phyloP scores from a whole-genome alignment of 345 rosid species.

The Chamaenerion angustifolium region DNA sequence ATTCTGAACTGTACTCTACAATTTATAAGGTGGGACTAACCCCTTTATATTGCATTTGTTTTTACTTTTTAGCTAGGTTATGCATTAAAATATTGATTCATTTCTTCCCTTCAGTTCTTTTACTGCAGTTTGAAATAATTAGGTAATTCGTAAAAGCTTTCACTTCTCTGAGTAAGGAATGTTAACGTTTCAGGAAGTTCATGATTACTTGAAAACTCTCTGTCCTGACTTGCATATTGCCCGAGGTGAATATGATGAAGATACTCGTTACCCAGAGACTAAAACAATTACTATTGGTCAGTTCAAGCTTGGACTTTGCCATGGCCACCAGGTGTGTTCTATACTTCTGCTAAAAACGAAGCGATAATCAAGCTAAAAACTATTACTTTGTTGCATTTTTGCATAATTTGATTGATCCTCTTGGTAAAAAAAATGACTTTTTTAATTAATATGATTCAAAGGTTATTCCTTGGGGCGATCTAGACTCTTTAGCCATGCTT shows the following conservation, averaged over 20 bases:
- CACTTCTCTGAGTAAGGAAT: not conserved
- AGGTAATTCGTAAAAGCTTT: too few species aligned
- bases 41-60: too few species aligned
- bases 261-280: constrained; percentile 67
- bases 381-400: too few species aligned
- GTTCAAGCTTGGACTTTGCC: constrained; percentile 86
- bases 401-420: not conserved
- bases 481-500: constrained; percentile 88
- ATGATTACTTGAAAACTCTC: constrained; percentile 79
- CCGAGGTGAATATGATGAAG: constrained; percentile 86
- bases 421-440: not conserved
- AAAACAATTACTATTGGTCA: constrained; percentile 84
- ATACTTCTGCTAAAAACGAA: not conserved
- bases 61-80: too few species aligned
- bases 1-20: too few species aligned
- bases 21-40: too few species aligned
- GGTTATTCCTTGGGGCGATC: constrained; percentile 98
- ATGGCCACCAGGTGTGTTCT: constrained; percentile 76
- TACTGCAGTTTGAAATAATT: too few species aligned
- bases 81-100: too few species aligned
- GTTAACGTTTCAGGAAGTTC: constrained; percentile 49
- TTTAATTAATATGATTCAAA: constrained; percentile 9
- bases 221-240: constrained; percentile 84
- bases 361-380: too few species aligned
- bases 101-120: too few species aligned